Base-by-base conservation (phyloP, 2,329 filamentous ascomycete species). In the Epichloe bromicola region DNA sequence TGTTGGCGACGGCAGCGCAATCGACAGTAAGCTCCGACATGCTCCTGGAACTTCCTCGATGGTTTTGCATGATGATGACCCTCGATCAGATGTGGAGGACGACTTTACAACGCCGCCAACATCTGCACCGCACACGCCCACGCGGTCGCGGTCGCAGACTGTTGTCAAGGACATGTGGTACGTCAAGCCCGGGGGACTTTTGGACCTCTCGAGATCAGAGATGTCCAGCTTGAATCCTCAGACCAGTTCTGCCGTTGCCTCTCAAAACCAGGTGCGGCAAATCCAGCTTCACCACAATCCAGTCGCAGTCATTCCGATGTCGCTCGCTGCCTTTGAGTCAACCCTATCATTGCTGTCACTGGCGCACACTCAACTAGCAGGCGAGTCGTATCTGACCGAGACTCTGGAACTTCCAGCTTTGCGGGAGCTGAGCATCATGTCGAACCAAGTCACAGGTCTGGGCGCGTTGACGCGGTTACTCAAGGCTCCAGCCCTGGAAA, bases 281-380 rank as follows among this genome's bases (percentile, higher is more conserved):
- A 65, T 93, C 1, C 80, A 84, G 54, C 72, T 96, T 39, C 83
- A 90, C 50, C 82, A 87, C 61, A 97, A 96, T 63, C 73, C 80
- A 1, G 79, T 96, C 51, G 76, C 78, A 0, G 67, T 68, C 4
- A 77, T 96, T 3, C 90, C 91, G 0, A 71, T 76, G 26, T 80
- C 84, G 0, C 72, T 96, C 12, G 79, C 76, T 17, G 81, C 85
- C 59, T 84, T 95, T 54, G 79, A 83, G 2, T 73, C 80, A 14
- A 84, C 81, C 2, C 67, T 97, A 39, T 82, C 80, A 0, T 77
- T 80, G 0, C 74, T 95, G 15, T 87, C 85, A 46, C 64, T 95
- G 23, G 80, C 87, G 2, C 78, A 88, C 60, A 94, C 95, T 63
- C 78, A 85, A 50, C 70, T 91, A 23, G 71, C 76, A 4, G 78